Conservation (phyloP, 768 basidiomycete genomes). For the Leccinum imitatum region DNA sequence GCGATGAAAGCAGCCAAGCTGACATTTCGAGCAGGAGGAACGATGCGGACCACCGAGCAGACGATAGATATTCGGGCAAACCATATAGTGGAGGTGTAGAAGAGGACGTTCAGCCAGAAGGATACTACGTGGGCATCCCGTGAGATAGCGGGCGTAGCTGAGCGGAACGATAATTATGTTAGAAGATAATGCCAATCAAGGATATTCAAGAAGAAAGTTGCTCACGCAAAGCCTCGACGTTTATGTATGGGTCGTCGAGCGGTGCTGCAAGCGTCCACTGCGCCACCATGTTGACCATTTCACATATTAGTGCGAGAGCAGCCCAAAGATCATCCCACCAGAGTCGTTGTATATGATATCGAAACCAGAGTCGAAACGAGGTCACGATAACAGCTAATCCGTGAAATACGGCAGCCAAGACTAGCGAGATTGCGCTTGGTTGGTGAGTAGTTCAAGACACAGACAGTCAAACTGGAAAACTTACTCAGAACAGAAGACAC, state of each 20-base stretch:
- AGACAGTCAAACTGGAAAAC: neutral
- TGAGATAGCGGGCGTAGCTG: conserved; percentile 18
- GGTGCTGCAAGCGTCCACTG: conserved; percentile 22
- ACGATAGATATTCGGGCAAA: conserved; percentile 28
- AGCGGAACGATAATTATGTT: conserved; percentile 24
- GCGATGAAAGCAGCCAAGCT: neutral
- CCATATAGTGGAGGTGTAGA: conserved; percentile 28
- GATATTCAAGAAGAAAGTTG: neutral
- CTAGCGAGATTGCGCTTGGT: conserved; percentile 6
- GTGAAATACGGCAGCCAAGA: conserved; percentile 23
- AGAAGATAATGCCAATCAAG: neutral
- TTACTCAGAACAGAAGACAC: conserved; percentile 21
- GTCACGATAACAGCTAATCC: conserved; percentile 19
- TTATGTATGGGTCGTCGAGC: conserved; percentile 25
- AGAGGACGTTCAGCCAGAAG: conserved; percentile 22
- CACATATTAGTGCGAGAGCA: conserved; percentile 13
- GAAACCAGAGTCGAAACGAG: conserved; percentile 29
- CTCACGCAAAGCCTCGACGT: conserved; percentile 14
- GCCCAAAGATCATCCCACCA: conserved; percentile 34
- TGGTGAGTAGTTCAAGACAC: neutral
- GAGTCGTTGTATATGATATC: conserved; percentile 20
- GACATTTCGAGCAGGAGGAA: conserved; percentile 17
- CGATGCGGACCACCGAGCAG: conserved; percentile 25
- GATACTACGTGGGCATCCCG: conserved; percentile 18
- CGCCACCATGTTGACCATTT: conserved; percentile 9